Evolutionary conservation across 2,329 filamentous ascomycete genomes (phyloP).

Genomic region (Hypoxylon sp.): DNA sequence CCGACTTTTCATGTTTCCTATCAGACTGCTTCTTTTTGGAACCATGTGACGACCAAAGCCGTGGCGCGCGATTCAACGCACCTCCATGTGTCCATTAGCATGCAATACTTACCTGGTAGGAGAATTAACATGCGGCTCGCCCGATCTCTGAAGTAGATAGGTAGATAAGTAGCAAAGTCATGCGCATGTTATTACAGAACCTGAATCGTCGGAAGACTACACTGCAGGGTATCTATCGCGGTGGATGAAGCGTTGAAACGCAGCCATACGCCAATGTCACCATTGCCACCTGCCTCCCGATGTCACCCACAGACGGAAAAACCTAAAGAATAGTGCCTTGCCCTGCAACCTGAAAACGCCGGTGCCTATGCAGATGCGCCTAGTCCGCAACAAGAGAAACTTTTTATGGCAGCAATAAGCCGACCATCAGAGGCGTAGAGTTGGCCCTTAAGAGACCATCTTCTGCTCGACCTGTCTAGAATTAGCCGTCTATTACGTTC

Average conservation of each 20-base stretch:
- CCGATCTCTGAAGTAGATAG: neutral
- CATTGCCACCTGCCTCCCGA: slow-evolving; percentile 46
- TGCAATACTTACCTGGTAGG: neutral
- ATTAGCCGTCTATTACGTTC: slow-evolving; percentile 23
- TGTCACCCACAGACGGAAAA: slow-evolving; percentile 26
- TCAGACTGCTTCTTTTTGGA: neutral
- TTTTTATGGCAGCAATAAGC: too few relatives aligned
- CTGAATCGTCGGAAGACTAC: slow-evolving; percentile 35
- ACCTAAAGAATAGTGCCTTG: slow-evolving; percentile 19
- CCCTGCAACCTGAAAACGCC: slow-evolving; percentile 45
- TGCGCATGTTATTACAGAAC: slow-evolving; percentile 2
- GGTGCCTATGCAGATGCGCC: slow-evolving; percentile 47
- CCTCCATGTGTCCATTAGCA: neutral
- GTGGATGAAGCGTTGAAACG: slow-evolving; percentile 42
- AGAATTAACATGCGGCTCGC: neutral
- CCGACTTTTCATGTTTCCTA: neutral
- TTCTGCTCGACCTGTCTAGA: slow-evolving; percentile 48
- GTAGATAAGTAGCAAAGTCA: neutral
- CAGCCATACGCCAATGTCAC: slow-evolving; percentile 46
- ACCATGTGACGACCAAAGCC: neutral
- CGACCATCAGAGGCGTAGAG: slow-evolving; percentile 9
- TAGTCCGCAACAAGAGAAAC: slow-evolving; percentile 24
- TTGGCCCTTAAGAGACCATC: slow-evolving; percentile 38
- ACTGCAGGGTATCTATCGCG: slow-evolving; percentile 41
- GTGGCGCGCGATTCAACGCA: neutral